Evolutionary conservation across 768 basidiomycete species (phyloP).

Genomic region (Lentinus tigrinus): DNA sequence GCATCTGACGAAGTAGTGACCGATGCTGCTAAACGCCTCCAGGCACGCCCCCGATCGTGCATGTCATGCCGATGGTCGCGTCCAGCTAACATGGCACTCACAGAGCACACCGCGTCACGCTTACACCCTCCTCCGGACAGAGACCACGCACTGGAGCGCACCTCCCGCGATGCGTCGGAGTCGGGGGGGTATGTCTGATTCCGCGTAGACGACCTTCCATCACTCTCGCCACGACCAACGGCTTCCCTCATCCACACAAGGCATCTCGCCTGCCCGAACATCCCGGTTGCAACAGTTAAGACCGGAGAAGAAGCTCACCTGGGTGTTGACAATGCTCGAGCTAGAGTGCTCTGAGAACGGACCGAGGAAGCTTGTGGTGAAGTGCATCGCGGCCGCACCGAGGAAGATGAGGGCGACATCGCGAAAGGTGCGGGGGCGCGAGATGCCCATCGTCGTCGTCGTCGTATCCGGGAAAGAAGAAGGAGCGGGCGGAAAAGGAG

Average conservation of each 20-base stretch:
- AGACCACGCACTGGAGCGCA: too few relatives aligned
- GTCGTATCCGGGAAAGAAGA: not conserved
- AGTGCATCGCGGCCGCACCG: slow-evolving; percentile 56
- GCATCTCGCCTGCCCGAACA: not conserved
- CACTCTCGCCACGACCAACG: not conserved
- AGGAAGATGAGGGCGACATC: slow-evolving; percentile 60
- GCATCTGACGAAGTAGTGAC: too few relatives aligned
- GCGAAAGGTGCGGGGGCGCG: slow-evolving; percentile 46
- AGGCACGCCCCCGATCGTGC: too few relatives aligned
- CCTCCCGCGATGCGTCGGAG: too few relatives aligned
- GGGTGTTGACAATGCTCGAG: slow-evolving; percentile 35
- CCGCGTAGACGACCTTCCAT: too few relatives aligned
- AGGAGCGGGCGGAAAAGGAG: slow-evolving; percentile 4
- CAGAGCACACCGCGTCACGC: too few relatives aligned
- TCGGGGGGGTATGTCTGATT: too few relatives aligned
- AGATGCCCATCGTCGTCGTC: slow-evolving; percentile 15
- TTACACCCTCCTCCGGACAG: too few relatives aligned
- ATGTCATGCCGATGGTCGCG: too few relatives aligned
- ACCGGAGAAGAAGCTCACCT: slow-evolving; percentile 14
- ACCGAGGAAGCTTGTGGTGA: slow-evolving; percentile 44
- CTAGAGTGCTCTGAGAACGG: slow-evolving; percentile 25
- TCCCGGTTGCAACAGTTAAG: not conserved
- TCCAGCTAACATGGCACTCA: too few relatives aligned
- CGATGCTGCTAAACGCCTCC: too few relatives aligned
- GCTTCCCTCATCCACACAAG: not conserved